Percentiles rank a stretch among this genome's conserved stretches.
phyloP scores from a whole-genome alignment of 352 stramenopile genomes.

The Globisporangium heterothallicum region DNA sequence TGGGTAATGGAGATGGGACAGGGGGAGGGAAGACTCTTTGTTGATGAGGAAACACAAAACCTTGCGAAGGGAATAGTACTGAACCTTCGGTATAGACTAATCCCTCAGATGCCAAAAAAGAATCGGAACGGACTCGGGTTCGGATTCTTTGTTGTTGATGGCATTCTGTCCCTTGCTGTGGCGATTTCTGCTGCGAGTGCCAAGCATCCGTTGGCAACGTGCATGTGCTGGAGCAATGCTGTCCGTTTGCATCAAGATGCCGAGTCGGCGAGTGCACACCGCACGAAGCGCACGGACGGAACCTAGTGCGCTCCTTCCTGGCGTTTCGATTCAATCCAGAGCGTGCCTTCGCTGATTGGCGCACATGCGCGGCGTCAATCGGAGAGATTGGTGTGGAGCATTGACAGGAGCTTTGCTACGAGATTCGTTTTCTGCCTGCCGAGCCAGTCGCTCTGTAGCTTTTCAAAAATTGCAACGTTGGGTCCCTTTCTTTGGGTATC shows the following conservation, averaged over 20 bases:
- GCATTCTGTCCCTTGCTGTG: neutral
- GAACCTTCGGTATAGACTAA: neutral
- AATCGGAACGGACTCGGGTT: neutral
- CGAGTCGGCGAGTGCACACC: conserved; percentile 7
- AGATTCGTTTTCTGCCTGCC: too few species aligned
- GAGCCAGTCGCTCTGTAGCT: too few species aligned
- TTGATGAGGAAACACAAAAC: neutral
- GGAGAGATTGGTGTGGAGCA: too few species aligned
- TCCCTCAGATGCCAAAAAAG: neutral
- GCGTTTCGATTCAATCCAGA: neutral
- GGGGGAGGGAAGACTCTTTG: too few species aligned
- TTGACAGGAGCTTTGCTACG: too few species aligned
- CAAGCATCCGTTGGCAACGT: too few species aligned
- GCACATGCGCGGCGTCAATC: too few species aligned
- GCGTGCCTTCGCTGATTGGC: too few species aligned
- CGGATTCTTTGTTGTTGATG: neutral
- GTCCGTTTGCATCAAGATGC: conserved; percentile 12
- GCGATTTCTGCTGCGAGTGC: neutral
- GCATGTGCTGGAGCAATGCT: conserved; percentile 18
- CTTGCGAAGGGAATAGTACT: neutral
- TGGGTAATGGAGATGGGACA: too few species aligned
- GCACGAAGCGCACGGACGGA: neutral
- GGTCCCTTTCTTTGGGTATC: too few species aligned
- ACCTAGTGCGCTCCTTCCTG: neutral
- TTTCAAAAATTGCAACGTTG: too few species aligned